Evolutionary conservation across 208 protist genomes (phyloP).

Genomic region (Leptomonas seymouri): DNA sequence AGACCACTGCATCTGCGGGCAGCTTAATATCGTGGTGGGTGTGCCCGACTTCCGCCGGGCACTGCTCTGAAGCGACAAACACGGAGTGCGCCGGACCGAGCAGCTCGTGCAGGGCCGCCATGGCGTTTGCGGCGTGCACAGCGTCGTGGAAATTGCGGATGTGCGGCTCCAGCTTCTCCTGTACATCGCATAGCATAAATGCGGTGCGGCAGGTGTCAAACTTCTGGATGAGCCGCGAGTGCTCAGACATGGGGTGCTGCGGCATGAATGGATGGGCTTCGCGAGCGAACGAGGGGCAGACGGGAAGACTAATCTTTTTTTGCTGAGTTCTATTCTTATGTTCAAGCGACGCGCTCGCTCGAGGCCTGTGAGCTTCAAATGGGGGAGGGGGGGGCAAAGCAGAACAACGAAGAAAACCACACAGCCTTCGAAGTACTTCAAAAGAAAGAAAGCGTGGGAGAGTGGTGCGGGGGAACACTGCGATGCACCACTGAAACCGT

Average conservation of each 20-base stretch:
- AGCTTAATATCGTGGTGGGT: slow-evolving; percentile 41
- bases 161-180: slow-evolving; percentile 43
- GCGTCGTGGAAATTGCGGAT: slow-evolving; percentile 49
- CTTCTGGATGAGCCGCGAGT: slow-evolving; percentile 35
- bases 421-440: too few relatives aligned
- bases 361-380: too few relatives aligned
- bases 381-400: too few relatives aligned
- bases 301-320: too few relatives aligned
- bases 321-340: too few relatives aligned
- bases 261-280: too few relatives aligned
- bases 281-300: too few relatives aligned
- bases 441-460: too few relatives aligned
- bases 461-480: too few relatives aligned
- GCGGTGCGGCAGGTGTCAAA: slow-evolving; percentile 51
- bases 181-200: slow-evolving; percentile 76
- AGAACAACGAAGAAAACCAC: too few relatives aligned
- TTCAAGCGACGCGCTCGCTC: too few relatives aligned
- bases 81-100: slow-evolving; percentile 35
- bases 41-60: slow-evolving; percentile 44
- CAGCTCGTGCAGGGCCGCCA: slow-evolving; percentile 38
- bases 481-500: too few relatives aligned
- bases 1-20: slow-evolving; percentile 35
- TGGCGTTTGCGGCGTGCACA: slow-evolving; percentile 53
- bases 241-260: slow-evolving; percentile 22
- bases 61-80: slow-evolving; percentile 62